Evolutionary conservation across 1,139 yeast species (phyloP), one percentile per base, ranked within the genome.

Genomic region (Pichia sp.): DNA sequence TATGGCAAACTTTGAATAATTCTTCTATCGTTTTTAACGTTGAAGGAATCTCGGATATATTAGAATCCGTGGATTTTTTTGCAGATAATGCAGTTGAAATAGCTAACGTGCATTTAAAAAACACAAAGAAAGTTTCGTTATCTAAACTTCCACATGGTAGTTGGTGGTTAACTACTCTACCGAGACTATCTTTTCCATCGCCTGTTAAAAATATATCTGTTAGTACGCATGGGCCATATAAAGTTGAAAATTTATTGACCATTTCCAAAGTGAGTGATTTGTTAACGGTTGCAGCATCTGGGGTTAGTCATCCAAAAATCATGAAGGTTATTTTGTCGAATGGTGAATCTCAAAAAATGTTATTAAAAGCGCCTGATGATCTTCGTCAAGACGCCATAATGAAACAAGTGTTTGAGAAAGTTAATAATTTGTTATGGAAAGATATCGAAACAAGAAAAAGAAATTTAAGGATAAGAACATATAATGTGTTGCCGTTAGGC

Each of bases 341-440:
- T 59, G 97, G 97, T 0, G 56, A 65, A 0, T 59, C 54, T 0
- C 83, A 78, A 51, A 78, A 71, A 49, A 74, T 83, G 61, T 69
- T 92, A 27, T 70, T 89, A 56, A 94, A 94, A 61, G 86, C 88
- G 32, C 77, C 87, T 6, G 98, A 94, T 66, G 98, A 94, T 66
- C 68, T 92, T 48, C 71, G 98, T 48, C 98, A 94, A 65, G 99
- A 94, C 66, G 86, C 95, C 0, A 87, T 92, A 53, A 94, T 94
- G 98, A 95, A 90, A 63, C 98, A 92, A 62, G 97, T 92, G 1
- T 94, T 94, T 65, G 84, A 75, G 31, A 87, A 89, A 62, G 96
- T 89, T 26, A 88, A 90, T 60, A 68, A 71, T n/a, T 76, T 90
- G 40, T 74, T 92, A 52, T 65, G 59, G 18, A 71, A 71, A 35